Evolutionary conservation across 768 basidiomycete genomes (phyloP), one percentile per base, ranked within the genome.

Genomic region (Flagelloscypha sp.): DNA sequence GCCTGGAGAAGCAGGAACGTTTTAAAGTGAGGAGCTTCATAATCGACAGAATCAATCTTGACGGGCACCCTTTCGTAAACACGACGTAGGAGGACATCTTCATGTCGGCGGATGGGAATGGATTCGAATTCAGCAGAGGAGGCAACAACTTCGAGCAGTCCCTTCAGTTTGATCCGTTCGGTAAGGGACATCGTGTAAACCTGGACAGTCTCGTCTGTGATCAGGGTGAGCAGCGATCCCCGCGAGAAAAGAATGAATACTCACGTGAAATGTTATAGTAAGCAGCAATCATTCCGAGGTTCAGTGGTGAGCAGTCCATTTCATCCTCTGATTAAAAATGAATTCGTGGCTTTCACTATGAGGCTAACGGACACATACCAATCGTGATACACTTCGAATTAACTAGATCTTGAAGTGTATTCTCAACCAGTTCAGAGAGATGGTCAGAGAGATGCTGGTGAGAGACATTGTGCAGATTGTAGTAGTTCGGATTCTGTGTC

Each of bases 241-340:
- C n/a, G n/a, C 22, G 3, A 17, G 23, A 7, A 11, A 33, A 7
- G 23, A 18, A 24, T 32, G 16, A 11, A 20, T 5, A 66, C 82
- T 54, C 45, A 85, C 84, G 88, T 37, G 86, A 90, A 27, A 92
- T 92, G 50, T 90, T 88, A 57, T 90, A 94, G 62, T 90, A 92
- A 0, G 93, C 90, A 0, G 93, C 95, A 48, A 99, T 98, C 92
- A 97, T 95, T 38, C 95, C 95, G 24, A 98, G 66, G 59, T 98
- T 99, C 48, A 97, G 76, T 2, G 92, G 79, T 3, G 79, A 76
- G 1, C 87, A 74, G 44, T 94, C 89, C 83, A 93, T 90, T 54
- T 95, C 92, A 43, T 94, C 90, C 66, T 88, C 85, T 80, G 41
- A 7, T 42, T 0, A 11, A 21, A 15, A 41, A 24, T 29, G 7